Conservation (phyloP, 2,329 filamentous ascomycete species). For the Didymella pinodella region DNA sequence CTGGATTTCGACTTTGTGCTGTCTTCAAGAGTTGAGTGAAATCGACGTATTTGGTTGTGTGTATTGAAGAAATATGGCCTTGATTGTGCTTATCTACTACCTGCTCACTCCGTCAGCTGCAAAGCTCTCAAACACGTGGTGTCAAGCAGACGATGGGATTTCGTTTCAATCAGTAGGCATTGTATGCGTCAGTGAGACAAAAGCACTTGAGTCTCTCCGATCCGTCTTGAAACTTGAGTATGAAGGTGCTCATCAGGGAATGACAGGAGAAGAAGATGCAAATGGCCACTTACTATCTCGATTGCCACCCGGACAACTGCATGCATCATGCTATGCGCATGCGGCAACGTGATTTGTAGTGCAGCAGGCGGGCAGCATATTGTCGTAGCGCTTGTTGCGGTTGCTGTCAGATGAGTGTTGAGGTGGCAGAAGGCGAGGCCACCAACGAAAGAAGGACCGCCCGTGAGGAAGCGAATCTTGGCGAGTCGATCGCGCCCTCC, state of each 20-base stretch:
- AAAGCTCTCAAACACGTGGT: background rate
- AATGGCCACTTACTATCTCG: slow-evolving; percentile 3
- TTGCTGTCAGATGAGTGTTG: background rate
- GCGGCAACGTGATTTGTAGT: background rate
- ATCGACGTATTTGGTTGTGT: background rate
- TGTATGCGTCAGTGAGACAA: slow-evolving; percentile 38
- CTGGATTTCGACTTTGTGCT: background rate
- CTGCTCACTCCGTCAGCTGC: slow-evolving; percentile 9
- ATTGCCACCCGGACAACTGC: background rate
- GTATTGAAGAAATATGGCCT: slow-evolving; percentile 1
- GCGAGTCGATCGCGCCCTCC: background rate
- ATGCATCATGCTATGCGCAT: background rate
- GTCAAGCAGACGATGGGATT: background rate
- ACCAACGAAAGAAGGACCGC: slow-evolving; percentile 1
- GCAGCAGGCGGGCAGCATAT: background rate
- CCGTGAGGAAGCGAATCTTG: slow-evolving; percentile 16
- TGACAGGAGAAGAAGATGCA: background rate
- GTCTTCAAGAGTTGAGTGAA: background rate
- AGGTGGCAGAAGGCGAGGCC: slow-evolving; percentile 3
- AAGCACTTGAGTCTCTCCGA: slow-evolving; percentile 43
- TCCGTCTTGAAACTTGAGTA: slow-evolving; percentile 49
- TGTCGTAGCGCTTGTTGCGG: background rate
- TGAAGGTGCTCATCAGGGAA: slow-evolving; percentile 37
- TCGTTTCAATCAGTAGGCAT: slow-evolving; percentile 7
- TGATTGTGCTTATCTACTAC: slow-evolving; percentile 14